A percentile compares a stretch with the other conserved stretches of the same genome.
phyloP scores from a whole-genome alignment of 345 rosid genomes.

The Hypericum androsaemum region DNA sequence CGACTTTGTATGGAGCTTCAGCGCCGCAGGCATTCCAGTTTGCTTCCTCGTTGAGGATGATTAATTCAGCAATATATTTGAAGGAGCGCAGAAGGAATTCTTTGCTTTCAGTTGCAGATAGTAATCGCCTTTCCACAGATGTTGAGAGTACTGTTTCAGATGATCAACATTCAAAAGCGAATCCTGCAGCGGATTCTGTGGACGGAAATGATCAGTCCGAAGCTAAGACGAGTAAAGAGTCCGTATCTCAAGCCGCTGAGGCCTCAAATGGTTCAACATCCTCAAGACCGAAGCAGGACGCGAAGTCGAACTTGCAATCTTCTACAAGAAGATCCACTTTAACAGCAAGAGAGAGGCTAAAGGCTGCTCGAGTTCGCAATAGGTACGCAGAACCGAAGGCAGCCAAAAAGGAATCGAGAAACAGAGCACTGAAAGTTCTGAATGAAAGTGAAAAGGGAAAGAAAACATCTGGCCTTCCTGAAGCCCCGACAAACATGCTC shows the following conservation, averaged over 20 bases:
- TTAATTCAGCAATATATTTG: constrained; percentile 10
- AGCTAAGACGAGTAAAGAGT: constrained; percentile 9
- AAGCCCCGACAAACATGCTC: constrained; percentile 77
- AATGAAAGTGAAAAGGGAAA: constrained; percentile 66
- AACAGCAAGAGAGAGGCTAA: constrained; percentile 77
- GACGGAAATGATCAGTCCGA: constrained; percentile 10
- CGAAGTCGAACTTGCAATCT: constrained; percentile 7
- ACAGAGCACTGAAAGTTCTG: constrained; percentile 60
- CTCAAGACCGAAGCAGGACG: constrained; percentile 16
- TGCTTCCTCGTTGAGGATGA: constrained; percentile 12
- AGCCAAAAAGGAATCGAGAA: constrained; percentile 55
- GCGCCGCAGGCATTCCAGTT: constrained; percentile 12
- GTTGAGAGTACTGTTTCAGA: constrained; percentile 15
- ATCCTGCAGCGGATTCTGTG: constrained; percentile 14
- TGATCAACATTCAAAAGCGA: constrained; percentile 12
- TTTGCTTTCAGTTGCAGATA: constrained; percentile 33
- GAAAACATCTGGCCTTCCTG: constrained; percentile 64
- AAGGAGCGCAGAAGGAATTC: constrained; percentile 21
- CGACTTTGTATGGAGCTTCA: constrained; percentile 15
- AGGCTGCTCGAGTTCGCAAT: constrained; percentile 75
- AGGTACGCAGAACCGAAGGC: constrained; percentile 46
- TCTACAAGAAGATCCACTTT: constrained; percentile 38
- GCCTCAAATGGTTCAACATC: constrained; percentile 30
- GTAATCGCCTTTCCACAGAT: constrained; percentile 24
- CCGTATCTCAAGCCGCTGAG: constrained; percentile 18